Evolutionary conservation across 306 rosid species (phyloP), one percentile per base, ranked within the genome.

Genomic region (Leucaena leucocephala): DNA sequence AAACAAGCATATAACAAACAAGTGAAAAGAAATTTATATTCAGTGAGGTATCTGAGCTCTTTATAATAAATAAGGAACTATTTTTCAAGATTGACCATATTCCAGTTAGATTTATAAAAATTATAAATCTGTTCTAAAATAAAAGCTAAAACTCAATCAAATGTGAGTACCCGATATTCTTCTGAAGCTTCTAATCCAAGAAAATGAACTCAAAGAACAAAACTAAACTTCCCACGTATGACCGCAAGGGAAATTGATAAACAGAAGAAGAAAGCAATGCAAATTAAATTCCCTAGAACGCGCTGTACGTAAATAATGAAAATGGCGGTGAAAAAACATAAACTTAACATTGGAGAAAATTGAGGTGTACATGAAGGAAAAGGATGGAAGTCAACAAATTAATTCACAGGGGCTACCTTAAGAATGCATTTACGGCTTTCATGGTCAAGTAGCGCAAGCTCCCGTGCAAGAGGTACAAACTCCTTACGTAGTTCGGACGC

Each of bases 371-470:
- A 42, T n/a, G 72, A 22, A 58, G 36, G 65, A 34, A 46, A 61
- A 27, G 7, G 6, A 21, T 4, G 17, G 40, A 27, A 35, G 33
- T 61, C 38, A 14, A 12, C 4, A 13, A 36, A 77, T 7, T 21
- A 16, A 17, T 58, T 58, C 34, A 16, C 19, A 42, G 34, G 42
- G 43, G 11, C n/a, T 17, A 88, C 98, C 98, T 92, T 95, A 81
- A 91, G 92, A 63, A 88, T 54, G 84, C 84, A 88, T 17, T 88
- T 88, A 27, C 94, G 91, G 33, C 68, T 71, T 19, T 84, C 89
- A 36, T 82, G 84, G 33, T 84, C 72, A 73, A 89, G 90, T 82
- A 92, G 84, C 3, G 96, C 87, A 76, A 92, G 94, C 15, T 72
- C 74, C 7, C 84, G 86, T 52, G 87, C 87, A 44, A 86, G 72